Evolutionary conservation across 148 eudicot species (phyloP).

Genomic region (Beta vulgaris): DNA sequence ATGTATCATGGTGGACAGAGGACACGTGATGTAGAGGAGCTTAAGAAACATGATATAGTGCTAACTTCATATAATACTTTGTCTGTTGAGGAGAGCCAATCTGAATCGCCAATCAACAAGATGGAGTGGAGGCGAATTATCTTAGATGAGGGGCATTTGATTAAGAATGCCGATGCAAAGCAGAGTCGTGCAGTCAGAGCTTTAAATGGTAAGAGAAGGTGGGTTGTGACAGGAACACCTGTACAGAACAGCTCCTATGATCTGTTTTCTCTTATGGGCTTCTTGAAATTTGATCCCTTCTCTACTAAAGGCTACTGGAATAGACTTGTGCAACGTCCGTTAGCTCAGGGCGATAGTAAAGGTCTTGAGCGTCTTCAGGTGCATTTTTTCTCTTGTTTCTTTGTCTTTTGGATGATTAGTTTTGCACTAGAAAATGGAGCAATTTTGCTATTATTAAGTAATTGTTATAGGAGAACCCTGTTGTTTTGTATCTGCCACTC

Average conservation of each 20-base stretch:
- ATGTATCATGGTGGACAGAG: conserved; percentile 74
- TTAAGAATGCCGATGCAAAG: conserved; percentile 66
- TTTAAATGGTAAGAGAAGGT: conserved; percentile 63
- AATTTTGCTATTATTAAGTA: neutral
- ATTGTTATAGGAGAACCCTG: neutral
- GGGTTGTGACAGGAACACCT: conserved; percentile 96
- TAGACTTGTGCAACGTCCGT: conserved; percentile 74
- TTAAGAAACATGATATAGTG: conserved; percentile 73
- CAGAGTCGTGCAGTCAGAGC: conserved; percentile 69
- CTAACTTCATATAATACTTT: conserved; percentile 77
- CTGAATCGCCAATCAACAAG: conserved; percentile 56
- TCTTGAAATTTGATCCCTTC: conserved; percentile 86
- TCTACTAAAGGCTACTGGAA: conserved; percentile 73
- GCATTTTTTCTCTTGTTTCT: neutral
- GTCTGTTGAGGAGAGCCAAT: conserved; percentile 43
- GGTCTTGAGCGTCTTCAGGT: conserved; percentile 90
- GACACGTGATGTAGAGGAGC: conserved; percentile 54
- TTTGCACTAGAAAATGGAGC: neutral
- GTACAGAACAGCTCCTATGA: conserved; percentile 82
- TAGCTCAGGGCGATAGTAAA: conserved; percentile 54
- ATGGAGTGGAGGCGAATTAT: conserved; percentile 85
- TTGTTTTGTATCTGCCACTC: neutral
- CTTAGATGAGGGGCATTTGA: conserved; percentile 87
- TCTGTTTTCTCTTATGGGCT: conserved; percentile 76
- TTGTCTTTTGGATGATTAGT: neutral